Base-by-base conservation (phyloP, 768 basidiomycete species). In the Auriscalpium vulgare region DNA sequence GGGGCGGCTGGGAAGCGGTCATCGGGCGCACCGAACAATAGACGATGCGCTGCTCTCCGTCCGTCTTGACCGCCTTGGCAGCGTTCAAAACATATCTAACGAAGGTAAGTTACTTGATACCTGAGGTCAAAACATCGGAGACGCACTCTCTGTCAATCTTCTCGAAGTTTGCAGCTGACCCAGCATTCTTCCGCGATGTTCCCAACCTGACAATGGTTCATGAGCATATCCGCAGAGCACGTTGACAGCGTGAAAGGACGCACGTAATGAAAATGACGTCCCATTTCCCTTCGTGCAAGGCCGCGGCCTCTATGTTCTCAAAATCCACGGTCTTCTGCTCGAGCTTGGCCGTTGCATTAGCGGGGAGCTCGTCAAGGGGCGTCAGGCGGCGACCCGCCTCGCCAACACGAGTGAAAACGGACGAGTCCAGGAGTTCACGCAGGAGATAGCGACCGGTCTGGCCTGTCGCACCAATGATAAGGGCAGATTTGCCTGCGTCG, bases 381-480 rank as follows among this genome's bases (percentile, higher is more conserved):
- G 83, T 87, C 11, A 84, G 70, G n/a, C 78, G 74, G 21, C 90
- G 78, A 0, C 89, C 89, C 57, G 81, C 87, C 58, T 90, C 87
- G 54, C 77, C 80, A 2, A 91, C 81, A 43, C 75, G 76, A 3
- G 77, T 67, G 71, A 78, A 83, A 34, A 82, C 66, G 14, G 78
- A 63, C 10, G 78, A 81, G 7, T 73, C 67, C 23, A 91, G 79
- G 5, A 90, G 77, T 48, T 84, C 77, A 23, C 71, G 71, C 16
- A 92, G 78, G 44, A 89, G 69, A 37, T 77, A 70, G 43, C 76
- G 77, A 37, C 90, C 89, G 2, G 76, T 76, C 50, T 81, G 82
- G 49, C 90, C 88, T 0, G 88, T 89, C 5, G 81, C 84, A 14
- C 90, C 89, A 46, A 91, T 62, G 19, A 92, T 69, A 55, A 91